These are phyloP conservation scores for Thamnidium elegans DNA, from an alignment of 192 early-diverging fungal species.

Conservation along the genomic window DNA sequence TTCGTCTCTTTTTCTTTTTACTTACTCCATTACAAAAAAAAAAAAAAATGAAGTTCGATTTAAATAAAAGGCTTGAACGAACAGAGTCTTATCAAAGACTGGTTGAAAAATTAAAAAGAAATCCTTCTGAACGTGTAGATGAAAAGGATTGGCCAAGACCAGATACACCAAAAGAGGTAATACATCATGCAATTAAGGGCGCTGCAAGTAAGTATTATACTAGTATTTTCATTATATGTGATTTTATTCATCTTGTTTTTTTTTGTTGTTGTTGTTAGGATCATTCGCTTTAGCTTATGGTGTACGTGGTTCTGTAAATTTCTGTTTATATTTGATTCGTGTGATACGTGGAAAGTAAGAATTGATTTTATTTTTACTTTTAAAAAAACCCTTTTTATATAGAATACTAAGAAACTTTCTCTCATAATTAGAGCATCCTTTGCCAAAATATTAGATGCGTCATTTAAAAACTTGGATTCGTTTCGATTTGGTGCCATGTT, in stretches of 20 bases:
- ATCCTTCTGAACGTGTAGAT: slow-evolving; percentile 24
- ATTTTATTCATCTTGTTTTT: neutral
- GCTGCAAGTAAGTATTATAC: slow-evolving; percentile 33
- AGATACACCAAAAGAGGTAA: slow-evolving; percentile 31
- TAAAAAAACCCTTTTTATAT: neutral
- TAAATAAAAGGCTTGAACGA: slow-evolving; percentile 13
- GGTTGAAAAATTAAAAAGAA: slow-evolving; percentile 28
- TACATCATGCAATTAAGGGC: slow-evolving; percentile 49
- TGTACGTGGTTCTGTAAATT: slow-evolving; percentile 53
- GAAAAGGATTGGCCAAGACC: slow-evolving; percentile 30
- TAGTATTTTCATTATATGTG: neutral
- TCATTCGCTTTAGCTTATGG: slow-evolving; percentile 53
- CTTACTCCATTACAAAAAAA: no score
- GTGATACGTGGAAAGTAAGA: slow-evolving; percentile 42
- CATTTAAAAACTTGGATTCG: slow-evolving; percentile 57
- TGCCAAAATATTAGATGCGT: slow-evolving; percentile 36
- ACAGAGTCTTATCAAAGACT: slow-evolving; percentile 34
- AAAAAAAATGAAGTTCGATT: neutral
- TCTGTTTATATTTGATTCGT: slow-evolving; percentile 47
- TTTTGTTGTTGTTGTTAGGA: slow-evolving; percentile 26
- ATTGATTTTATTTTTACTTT: no score
- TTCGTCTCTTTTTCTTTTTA: no score
- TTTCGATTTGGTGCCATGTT: slow-evolving; percentile 73
- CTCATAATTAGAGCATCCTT: slow-evolving; percentile 39
- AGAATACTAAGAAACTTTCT: neutral